Evolutionary conservation across 345 rosid species (phyloP), one percentile per base, ranked within the genome.

Genomic region (Orychophragmus violaceus): DNA sequence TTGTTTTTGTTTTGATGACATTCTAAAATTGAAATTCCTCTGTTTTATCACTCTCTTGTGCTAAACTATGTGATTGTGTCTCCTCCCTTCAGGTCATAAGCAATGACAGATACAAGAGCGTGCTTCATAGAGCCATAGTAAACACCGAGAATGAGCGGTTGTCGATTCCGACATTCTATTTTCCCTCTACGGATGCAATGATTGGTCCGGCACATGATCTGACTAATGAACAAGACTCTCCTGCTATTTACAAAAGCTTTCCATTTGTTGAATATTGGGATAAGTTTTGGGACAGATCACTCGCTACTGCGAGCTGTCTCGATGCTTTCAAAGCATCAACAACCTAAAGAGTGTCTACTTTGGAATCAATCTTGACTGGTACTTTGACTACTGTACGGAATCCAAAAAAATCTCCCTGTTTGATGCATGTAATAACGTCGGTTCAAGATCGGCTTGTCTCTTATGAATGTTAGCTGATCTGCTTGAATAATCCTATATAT

Each of bases 211-310:
- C 86, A 1, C 35, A 57, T 3, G 72, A 54, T 3, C 64, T 85
- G 59, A 49, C 68, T 27, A 70, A 77, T 45, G 68, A 22, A 17
- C 35, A 44, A 51, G 61, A 50, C 3, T 59, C 79, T 60, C 83
- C 79, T 3, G 56, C 84, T 21, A 42, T 72, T 18, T 87, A 80
- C 61, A 72, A 37, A 35, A 68, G 27, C 53, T 83, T 63, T 29
- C 36, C 72, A 0, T 87, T 81, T 55, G 78, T 62, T 2, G 96
- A 92, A 8, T 92, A 76, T 51, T 84, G 79, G 36, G 77, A 74
- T 8, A 80, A 77, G 54, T 86, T 86, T 71, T 86, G 89, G 91
- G 77, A 79, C 68, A 79, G 67, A 39, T 85, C 80, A 17, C 87
- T 91, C 8, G 51, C 66, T 4, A 79, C 77, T 21, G 83, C 81